Base-by-base conservation (phyloP, 345 rosid species). In the Theobroma cacao region DNA sequence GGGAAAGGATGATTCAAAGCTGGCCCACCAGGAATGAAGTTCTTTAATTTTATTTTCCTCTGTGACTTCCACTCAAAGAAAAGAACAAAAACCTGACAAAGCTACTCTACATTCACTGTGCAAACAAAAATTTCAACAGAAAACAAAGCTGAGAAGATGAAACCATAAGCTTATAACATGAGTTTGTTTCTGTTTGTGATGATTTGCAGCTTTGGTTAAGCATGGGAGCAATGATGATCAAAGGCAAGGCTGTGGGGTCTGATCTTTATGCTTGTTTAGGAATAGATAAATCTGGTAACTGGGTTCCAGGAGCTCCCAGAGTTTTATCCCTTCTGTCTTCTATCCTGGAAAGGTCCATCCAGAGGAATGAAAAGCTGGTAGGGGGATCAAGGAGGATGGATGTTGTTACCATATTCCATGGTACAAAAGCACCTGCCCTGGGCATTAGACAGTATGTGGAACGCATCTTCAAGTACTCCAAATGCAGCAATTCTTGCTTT, bases 401-500 rank as follows among this genome's bases (percentile, higher is more conserved):
- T 53, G 65, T 24, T 14, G 2, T 77, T 36, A 77, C 79, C 64
- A 10, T 28, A 1, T 77, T 77, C 56, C 79, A 77, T 53, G 74
- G 79, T 18, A 53, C 79, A 6, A 26, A 67, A 38, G n/a, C 53
- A 41, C 79, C 79, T 11, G 47, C 24, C 28, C 5, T 77, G 74
- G 28, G 48, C 74, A 26, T 67, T 8, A 13, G 40, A 28, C 65
- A 53, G 53, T 66, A 77, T n/a, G 15, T 66, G 0, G 65, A 66
- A 36, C 79, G 79, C 65, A 77, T 77, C 66, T 77, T 65, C 74
- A 77, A 40, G 56, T 77, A 77, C 53, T 66, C 41, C 0, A 66
- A 50, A 17, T 77, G 79, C 74, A 77, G 74, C 74, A 65, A 65
- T 55, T 77, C 79, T 65, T 77, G 79, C 74, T 77, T 66, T 20